Conservation (phyloP, 2,329 filamentous ascomycete genomes). For the Alternaria ventricosa region DNA sequence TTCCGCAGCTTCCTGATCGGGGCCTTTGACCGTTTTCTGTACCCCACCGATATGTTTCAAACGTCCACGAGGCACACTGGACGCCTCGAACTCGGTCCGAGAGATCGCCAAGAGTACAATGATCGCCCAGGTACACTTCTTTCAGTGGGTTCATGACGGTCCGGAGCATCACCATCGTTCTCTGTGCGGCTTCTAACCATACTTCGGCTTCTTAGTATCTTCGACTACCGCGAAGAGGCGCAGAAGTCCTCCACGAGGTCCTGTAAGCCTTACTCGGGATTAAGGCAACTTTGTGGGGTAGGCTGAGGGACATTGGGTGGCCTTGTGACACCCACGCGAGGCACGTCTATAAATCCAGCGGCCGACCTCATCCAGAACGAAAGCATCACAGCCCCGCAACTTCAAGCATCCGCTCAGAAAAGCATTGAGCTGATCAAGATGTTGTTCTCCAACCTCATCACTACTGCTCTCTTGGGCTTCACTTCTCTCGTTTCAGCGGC, state of each 20-base stretch:
- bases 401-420: neutral
- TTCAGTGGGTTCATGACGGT: constrained; percentile 13
- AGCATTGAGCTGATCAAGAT: constrained; percentile 14
- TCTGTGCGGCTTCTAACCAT: neutral
- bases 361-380: neutral
- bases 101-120: constrained; percentile 6
- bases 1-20: constrained; percentile 14
- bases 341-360: constrained; percentile 10
- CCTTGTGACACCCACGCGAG: neutral
- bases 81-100: constrained; percentile 11
- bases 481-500: constrained; percentile 32
- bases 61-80: constrained; percentile 17
- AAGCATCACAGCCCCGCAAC: constrained; percentile 4
- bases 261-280: neutral
- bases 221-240: constrained; percentile 2
- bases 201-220: neutral
- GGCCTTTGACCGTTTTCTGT: constrained; percentile 5
- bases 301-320: neutral
- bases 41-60: constrained; percentile 8
- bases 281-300: neutral
- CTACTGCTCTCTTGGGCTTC: constrained; percentile 17
- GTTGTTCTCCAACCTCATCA: constrained; percentile 21
- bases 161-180: constrained; percentile 5
- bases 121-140: neutral
- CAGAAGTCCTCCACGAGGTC: neutral